A percentile compares a stretch with the other conserved stretches of the same genome.
Evolutionary conservation across 495 filamentous ascomycete genomes (phyloP).

Genomic region (Evernia prunastri): DNA sequence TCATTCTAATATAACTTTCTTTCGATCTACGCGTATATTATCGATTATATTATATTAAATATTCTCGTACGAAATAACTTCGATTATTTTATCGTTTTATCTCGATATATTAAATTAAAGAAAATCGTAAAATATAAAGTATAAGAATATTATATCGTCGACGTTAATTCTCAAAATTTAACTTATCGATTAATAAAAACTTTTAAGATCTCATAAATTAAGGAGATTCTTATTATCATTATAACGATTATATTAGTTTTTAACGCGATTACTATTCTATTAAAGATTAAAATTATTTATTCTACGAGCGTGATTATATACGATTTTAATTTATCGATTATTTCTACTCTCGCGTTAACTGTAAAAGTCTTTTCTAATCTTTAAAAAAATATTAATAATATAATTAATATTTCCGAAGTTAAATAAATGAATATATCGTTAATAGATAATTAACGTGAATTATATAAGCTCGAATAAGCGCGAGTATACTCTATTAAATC

Average conservation of each 20-base stretch:
- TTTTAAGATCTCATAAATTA: not conserved
- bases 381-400: conserved; percentile 10
- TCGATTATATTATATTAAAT: too few species aligned
- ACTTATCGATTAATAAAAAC: not conserved
- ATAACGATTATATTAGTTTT: too few species aligned
- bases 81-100: not conserved
- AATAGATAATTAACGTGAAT: not conserved
- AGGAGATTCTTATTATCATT: not conserved
- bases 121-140: not conserved
- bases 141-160: not conserved
- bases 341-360: not conserved
- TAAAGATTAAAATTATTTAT: not conserved
- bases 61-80: too few species aligned
- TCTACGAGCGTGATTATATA: not conserved
- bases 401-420: not conserved
- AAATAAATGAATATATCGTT: conserved; percentile 8
- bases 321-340: not conserved
- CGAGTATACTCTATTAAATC: not conserved
- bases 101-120: not conserved
- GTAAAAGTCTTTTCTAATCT: conserved; percentile 10
- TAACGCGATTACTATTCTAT: not conserved
- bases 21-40: too few species aligned
- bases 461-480: not conserved
- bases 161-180: not conserved
- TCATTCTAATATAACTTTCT: too few species aligned